phyloP scores from a whole-genome alignment of 2,329 filamentous ascomycete genomes.

The Ceratocystis ficicola region DNA sequence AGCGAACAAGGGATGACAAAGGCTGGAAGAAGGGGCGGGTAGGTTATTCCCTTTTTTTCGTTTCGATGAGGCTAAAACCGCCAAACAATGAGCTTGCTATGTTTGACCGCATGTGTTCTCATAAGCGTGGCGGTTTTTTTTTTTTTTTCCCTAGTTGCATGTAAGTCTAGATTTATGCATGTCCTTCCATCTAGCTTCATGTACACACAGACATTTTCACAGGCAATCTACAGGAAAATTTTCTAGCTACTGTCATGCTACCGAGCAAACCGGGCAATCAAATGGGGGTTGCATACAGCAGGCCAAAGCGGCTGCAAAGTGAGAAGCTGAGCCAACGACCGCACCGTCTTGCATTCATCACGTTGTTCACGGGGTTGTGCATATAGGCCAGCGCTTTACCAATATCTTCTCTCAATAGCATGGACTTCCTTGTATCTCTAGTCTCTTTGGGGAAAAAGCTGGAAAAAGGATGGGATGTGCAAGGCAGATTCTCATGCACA shows the following conservation, averaged over 20 bases:
- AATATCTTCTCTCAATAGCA: neutral
- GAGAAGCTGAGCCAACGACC: neutral
- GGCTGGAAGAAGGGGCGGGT: neutral
- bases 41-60: too few relatives aligned
- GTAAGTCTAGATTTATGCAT: too few relatives aligned
- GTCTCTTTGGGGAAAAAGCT: neutral
- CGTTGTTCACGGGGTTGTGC: neutral
- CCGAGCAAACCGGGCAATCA: constrained; percentile 1
- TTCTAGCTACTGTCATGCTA: neutral
- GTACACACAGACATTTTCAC: neutral
- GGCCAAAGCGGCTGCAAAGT: neutral
- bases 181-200: neutral
- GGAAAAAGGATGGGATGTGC: constrained; percentile 4
- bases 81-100: too few relatives aligned
- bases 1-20: neutral
- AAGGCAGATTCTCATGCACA: constrained; percentile 7
- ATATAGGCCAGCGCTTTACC: neutral
- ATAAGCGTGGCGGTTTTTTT: too few relatives aligned
- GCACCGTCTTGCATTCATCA: neutral
- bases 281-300: neutral
- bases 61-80: too few relatives aligned
- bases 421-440: neutral
- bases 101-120: too few relatives aligned
- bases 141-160: too few relatives aligned
- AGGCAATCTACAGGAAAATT: neutral